Conservation (phyloP, 164 flowering plant genomes). For the Malania oleifera region DNA sequence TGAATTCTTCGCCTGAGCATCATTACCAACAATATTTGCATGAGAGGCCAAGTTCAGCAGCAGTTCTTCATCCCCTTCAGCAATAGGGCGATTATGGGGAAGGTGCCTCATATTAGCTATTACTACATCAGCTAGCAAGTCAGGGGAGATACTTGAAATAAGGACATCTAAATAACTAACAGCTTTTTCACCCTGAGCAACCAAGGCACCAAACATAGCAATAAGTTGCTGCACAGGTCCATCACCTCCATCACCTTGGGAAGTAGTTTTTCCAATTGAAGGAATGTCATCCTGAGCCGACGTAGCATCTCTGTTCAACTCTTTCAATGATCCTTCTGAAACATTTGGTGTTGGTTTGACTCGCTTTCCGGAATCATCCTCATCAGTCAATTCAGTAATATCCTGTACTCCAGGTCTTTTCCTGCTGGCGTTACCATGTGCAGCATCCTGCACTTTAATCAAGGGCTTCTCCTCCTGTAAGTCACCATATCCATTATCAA, state of each 20-base stretch:
- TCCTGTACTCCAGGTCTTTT: slow-evolving; percentile 54
- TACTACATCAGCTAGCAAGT: slow-evolving; percentile 92
- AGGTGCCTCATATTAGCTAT: slow-evolving; percentile 80
- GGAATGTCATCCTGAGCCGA: slow-evolving; percentile 20
- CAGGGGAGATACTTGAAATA: slow-evolving; percentile 88
- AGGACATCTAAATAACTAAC: slow-evolving; percentile 69
- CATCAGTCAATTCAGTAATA: slow-evolving; percentile 26
- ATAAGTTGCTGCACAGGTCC: slow-evolving; percentile 95
- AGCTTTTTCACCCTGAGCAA: slow-evolving; percentile 96
- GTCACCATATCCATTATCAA: slow-evolving; percentile 6
- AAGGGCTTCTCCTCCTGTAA: slow-evolving; percentile 57
- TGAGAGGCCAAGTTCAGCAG: slow-evolving; percentile 19
- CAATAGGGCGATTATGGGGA: slow-evolving; percentile 44
- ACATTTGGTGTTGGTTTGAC: slow-evolving; percentile 32
- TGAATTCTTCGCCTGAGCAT: slow-evolving; percentile 32
- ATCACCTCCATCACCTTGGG: slow-evolving; percentile 33
- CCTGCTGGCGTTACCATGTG: slow-evolving; percentile 30
- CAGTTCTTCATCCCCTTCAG: slow-evolving; percentile 51
- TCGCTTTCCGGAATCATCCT: slow-evolving; percentile 61
- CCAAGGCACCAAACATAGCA: slow-evolving; percentile 90
- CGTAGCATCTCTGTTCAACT: slow-evolving; percentile 14
- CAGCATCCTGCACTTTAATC: slow-evolving; percentile 24
- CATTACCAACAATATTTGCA: slow-evolving; percentile 31
- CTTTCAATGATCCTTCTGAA: slow-evolving; percentile 36
- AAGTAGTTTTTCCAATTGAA: slow-evolving; percentile 23